Evolutionary conservation across 2,329 filamentous ascomycete genomes (phyloP).

Genomic region (Arthrobotrys musiformis): DNA sequence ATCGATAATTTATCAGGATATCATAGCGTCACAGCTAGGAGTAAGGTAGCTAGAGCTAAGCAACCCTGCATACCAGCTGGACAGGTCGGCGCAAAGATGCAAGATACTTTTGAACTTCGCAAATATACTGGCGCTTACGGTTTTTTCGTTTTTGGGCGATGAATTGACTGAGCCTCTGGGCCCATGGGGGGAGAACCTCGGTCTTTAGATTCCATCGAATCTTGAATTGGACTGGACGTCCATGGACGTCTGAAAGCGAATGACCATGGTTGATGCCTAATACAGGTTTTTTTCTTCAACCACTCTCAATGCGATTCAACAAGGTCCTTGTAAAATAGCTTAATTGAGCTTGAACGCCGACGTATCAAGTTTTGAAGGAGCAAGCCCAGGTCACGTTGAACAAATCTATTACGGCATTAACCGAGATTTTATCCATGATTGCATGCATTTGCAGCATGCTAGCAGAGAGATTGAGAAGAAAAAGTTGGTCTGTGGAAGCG

Average conservation of each 20-base stretch:
- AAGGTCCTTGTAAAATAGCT: background rate
- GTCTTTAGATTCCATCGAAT: background rate
- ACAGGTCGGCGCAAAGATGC: constrained; percentile 5
- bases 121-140: constrained; percentile 5
- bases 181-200: background rate
- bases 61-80: constrained; percentile 17
- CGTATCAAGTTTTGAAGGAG: constrained; percentile 12
- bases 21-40: background rate
- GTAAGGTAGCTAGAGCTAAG: background rate
- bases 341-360: constrained; percentile 24
- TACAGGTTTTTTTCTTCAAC: background rate
- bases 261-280: constrained; percentile 43
- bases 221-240: too few relatives aligned
- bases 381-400: constrained; percentile 3
- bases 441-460: background rate
- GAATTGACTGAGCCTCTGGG: background rate
- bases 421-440: constrained; percentile 20
- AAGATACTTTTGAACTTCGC: constrained; percentile 22
- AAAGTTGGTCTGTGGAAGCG: constrained; percentile 27
- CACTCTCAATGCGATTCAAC: constrained; percentile 25
- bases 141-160: background rate
- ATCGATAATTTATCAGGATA: constrained; percentile 12
- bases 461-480: background rate
- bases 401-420: constrained; percentile 28
- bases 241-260: constrained; percentile 13